These are phyloP conservation scores for Aspergillus alliaceus DNA, from an alignment of 2,329 filamentous ascomycete species.

Conservation along the genomic window DNA sequence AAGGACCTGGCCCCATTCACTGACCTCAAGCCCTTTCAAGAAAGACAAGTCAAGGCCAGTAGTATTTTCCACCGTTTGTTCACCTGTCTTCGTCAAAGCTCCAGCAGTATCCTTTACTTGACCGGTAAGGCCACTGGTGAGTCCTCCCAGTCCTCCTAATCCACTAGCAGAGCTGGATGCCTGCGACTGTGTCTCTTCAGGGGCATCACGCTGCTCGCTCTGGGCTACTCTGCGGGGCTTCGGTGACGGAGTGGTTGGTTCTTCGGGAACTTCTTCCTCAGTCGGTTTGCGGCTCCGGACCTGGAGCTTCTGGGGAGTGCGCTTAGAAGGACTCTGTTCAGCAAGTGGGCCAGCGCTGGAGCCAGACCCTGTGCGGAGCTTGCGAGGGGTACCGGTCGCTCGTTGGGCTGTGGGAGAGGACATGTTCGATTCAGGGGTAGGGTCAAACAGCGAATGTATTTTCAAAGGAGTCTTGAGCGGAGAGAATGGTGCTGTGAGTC, in stretches of 20 bases:
- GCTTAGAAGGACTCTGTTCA: conserved; percentile 14
- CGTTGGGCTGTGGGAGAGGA: background rate
- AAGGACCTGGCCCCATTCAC: conserved; percentile 38
- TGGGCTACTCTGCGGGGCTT: background rate
- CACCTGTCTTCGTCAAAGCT: conserved; percentile 19
- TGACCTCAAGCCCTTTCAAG: conserved; percentile 41
- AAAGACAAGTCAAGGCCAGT: conserved; percentile 29
- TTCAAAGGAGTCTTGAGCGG: background rate
- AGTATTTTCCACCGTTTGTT: conserved; percentile 7
- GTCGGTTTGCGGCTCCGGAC: conserved; percentile 14
- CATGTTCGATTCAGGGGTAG: background rate
- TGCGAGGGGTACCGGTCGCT: conserved; percentile 17
- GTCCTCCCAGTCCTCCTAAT: conserved; percentile 18
- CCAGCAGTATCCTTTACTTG: conserved; percentile 18
- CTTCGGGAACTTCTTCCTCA: conserved; percentile 19
- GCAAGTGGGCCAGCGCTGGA: conserved; percentile 20
- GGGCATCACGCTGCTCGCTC: conserved; percentile 24
- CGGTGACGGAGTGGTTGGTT: background rate
- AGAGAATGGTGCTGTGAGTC: background rate
- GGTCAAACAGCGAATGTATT: background rate
- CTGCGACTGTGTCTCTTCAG: conserved; percentile 25
- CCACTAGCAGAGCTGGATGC: conserved; percentile 32
- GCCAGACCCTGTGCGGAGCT: conserved; percentile 14
- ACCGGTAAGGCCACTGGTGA: conserved; percentile 17
- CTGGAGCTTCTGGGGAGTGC: conserved; percentile 25